Evolutionary conservation across 495 filamentous ascomycete species (phyloP), one percentile per base, ranked within the genome.

Genomic region (Neurospora sp.): DNA sequence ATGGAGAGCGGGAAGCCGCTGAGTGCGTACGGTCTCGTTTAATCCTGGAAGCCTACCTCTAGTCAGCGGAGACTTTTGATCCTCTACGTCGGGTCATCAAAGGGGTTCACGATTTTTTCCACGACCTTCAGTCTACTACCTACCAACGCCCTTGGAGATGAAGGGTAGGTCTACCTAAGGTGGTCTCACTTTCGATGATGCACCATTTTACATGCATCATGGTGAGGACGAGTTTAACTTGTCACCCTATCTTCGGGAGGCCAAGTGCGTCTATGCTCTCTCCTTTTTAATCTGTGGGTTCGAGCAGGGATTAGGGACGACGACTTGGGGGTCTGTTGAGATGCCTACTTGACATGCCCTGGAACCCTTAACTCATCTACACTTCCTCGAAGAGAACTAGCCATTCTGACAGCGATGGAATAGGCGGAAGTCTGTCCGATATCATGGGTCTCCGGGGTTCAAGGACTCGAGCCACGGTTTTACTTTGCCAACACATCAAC

Each of bases 1-100:
- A 40, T 73, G 31, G 74, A 73, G 41, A 69, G 69, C 10, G 74
- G 69, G 31, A 73, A 70, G 72, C 74, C 53, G 53, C 42, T 75
- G 45, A 73, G 69, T 72, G 71, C 74, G 35, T 75, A 73, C 38
- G 72, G 74, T 20, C 53, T 75, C 7, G 0, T n/a, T 45, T n/a
- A 4, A 1, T 3, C 9, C 7, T 8, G 7, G 42, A n/a, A 3
- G 42, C 2, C 7, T n/a, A 9, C 18, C 4, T 6, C 2, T 35
- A 7, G 35, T 3, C 2, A 44, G 41, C 16, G 18, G 6, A 8
- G 0, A 3, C 0, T 44, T 1, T 3, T 8, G 3, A 9, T 7
- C 3, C 2, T 16, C 2, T 4, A 7, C 6, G 41, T 44, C 3
- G 3, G 40, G 41, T n/a, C 16, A 44, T 44, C 41, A 8, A n/a